Base-by-base conservation (phyloP, 768 basidiomycete genomes). In the Serpula lacrymans region DNA sequence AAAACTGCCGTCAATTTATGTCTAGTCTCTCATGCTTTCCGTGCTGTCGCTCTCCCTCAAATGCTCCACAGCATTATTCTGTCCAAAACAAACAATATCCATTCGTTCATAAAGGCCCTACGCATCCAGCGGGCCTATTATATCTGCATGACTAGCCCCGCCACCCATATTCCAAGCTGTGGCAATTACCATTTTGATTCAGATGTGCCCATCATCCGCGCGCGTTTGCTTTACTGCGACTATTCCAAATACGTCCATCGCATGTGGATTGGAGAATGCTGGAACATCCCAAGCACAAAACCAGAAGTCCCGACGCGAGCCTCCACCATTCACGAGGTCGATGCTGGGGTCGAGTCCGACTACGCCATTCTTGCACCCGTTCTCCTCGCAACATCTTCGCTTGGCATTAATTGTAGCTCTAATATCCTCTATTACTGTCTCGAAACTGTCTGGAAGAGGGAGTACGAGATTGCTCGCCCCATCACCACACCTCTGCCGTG, bases 21-120 rank as follows among this genome's bases (percentile, higher is more conserved):
- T 18, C 47, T 44, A n/a, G 67, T 69, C 12, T 71, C 66, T 9
- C 53, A 50, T 34, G 37, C 39, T 14, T 34, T 70, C 24, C 61
- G 68, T 13, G 54, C 48, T 12, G 51, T 52, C 16, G 52, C 59
- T 18, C 70, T 73, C 63, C 67, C 62, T 18, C 47, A 57, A 37
- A 57, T 73, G 37, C 59, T 72, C 7, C 59, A 62, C 38, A 70
- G 64, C 13, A 62, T 73, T 3, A 40, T 68, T 17, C 58, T 71
- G 26, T 41, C 50, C 31, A 46, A 50, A 1, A 52, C 59, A 11
- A 30, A 49, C 2, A 46, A 61, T n/a, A 47, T 68, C 13, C 38
- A 53, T 43, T 43, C 52, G 30, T 70, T 73, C 53, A 51, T 63
- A 22, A 45, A 49, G 26, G 52, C 63, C 28, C 44, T 71, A 9